Evolutionary conservation across 176 grass and related monocot species (phyloP).

Genomic region (Eleusine coracana): DNA sequence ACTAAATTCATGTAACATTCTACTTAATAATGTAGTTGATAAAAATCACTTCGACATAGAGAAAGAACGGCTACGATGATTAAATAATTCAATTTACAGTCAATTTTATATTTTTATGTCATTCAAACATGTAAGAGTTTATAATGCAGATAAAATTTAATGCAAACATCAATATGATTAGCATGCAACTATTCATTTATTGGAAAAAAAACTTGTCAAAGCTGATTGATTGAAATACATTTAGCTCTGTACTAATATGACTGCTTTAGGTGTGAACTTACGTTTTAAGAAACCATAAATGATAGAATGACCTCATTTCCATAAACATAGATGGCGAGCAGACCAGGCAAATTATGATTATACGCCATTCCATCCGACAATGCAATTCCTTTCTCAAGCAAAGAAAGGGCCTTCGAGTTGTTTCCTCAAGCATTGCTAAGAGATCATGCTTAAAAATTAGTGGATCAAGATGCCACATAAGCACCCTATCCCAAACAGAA

Average conservation of each 20-base stretch:
- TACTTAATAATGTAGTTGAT: slow-evolving; percentile 14
- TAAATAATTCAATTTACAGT: not conserved
- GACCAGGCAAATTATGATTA: slow-evolving; percentile 65
- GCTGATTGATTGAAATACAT: slow-evolving; percentile 13
- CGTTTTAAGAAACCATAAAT: slow-evolving; percentile 78
- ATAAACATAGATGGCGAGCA: slow-evolving; percentile 68
- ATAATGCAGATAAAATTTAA: not conserved
- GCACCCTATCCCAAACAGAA: slow-evolving; percentile 50
- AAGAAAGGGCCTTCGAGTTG: slow-evolving; percentile 68
- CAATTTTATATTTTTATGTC: not conserved
- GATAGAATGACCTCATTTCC: slow-evolving; percentile 64
- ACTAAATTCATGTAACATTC: not conserved
- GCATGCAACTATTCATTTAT: not conserved
- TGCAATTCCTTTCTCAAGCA: slow-evolving; percentile 73
- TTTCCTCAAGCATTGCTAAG: slow-evolving; percentile 66
- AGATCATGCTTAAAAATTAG: slow-evolving; percentile 69
- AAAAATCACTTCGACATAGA: slow-evolving; percentile 17
- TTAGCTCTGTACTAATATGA: slow-evolving; percentile 12
- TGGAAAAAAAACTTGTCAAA: slow-evolving; percentile 22
- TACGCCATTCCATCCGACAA: slow-evolving; percentile 57
- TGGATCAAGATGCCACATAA: slow-evolving; percentile 79
- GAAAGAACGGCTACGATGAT: not conserved
- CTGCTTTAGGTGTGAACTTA: slow-evolving; percentile 48
- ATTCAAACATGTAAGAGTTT: not conserved
- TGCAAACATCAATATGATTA: not conserved